Evolutionary conservation across 805 yeast genomes (phyloP), one percentile per base, ranked within the genome.

Genomic region (Kluyveromyces starmeri): DNA sequence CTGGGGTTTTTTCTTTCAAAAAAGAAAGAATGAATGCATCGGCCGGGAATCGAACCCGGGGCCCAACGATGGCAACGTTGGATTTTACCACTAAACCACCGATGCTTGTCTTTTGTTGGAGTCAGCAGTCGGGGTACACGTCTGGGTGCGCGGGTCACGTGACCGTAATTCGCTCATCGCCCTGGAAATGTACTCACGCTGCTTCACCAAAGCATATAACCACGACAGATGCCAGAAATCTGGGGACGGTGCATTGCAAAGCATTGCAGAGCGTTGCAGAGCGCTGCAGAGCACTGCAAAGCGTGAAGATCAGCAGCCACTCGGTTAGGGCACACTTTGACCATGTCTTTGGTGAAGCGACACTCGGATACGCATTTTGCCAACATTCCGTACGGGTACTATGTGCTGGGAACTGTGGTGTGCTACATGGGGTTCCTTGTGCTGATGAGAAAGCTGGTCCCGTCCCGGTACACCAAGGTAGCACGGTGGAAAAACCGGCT

Each of bases 351-450:
- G 9, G 19, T 32, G 15, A 48, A 46, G 36, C 57, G 83, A 25
- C 84, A 77, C 46, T 74, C 68, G 10, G 50, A 53, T 17, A 67
- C 66, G 24, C 86, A 80, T 48, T 64, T 44, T 36, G 70, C 69
- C 27, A 80, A 80, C 48, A 46, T 76, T 29, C 68, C 69, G 32
- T 80, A 72, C 47, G 92, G 89, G 0, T 72, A 74, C 45, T 45
- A 67, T 9, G 52, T 75, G 0, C 51, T 78, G 5, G 46, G 59
- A 1, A 36, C 72, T 3, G 59, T 76, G 1, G 30, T 66, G 0
- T 28, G 61, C 0, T 72, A 73, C 40, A 38, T 72, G 0, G 17
- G 53, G 0, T 47, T 55, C 16, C 46, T 73, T 9, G 51, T 51
- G n/a, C 29, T 55, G 1, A 42, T 65, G 10, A 51, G 67, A 25